A percentile compares a stretch with the other conserved stretches of the same genome.
These are phyloP conservation scores for Chrysopogon serrulatus DNA, from an alignment of 176 grass and related monocot species.

Conservation along the genomic window DNA sequence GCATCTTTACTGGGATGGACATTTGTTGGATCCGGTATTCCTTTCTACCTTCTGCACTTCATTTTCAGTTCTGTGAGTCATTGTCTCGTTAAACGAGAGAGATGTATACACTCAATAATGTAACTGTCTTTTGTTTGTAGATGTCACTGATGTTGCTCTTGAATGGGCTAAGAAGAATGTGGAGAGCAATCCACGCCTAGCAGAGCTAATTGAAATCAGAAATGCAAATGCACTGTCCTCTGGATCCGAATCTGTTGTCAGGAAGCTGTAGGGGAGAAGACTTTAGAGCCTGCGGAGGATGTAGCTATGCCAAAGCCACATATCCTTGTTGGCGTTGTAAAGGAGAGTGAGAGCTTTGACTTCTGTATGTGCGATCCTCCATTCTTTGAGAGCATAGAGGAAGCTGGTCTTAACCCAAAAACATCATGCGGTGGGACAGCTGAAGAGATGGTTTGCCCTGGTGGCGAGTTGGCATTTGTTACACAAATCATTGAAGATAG, in stretches of 20 bases:
- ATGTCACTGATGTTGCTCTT: constrained; percentile 78
- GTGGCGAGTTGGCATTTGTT: constrained; percentile 74
- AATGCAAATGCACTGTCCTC: constrained; percentile 31
- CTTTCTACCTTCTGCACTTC: neutral
- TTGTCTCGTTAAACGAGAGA: neutral
- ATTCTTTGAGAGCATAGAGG: constrained; percentile 89
- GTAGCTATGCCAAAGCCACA: neutral
- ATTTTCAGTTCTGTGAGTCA: neutral
- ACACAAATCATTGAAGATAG: constrained; percentile 75
- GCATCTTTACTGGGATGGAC: constrained; percentile 81
- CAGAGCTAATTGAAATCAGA: constrained; percentile 75
- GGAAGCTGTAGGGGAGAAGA: constrained; percentile 19
- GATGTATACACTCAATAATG: neutral
- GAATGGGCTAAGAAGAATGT: constrained; percentile 93
- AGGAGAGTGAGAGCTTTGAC: constrained; percentile 75
- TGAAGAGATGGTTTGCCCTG: constrained; percentile 77
- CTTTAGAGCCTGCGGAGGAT: constrained; percentile 13
- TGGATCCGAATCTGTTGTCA: constrained; percentile 6
- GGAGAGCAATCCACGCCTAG: constrained; percentile 71
- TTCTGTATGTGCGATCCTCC: constrained; percentile 99
- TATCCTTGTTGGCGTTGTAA: constrained; percentile 75
- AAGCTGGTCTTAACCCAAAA: constrained; percentile 80
- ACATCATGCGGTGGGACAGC: constrained; percentile 72
- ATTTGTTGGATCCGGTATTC: constrained; percentile 82
- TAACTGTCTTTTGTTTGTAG: constrained; percentile 39